These are phyloP conservation scores for Cudoniella acicularis DNA, from an alignment of 495 filamentous ascomycete species.

Conservation along the genomic window DNA sequence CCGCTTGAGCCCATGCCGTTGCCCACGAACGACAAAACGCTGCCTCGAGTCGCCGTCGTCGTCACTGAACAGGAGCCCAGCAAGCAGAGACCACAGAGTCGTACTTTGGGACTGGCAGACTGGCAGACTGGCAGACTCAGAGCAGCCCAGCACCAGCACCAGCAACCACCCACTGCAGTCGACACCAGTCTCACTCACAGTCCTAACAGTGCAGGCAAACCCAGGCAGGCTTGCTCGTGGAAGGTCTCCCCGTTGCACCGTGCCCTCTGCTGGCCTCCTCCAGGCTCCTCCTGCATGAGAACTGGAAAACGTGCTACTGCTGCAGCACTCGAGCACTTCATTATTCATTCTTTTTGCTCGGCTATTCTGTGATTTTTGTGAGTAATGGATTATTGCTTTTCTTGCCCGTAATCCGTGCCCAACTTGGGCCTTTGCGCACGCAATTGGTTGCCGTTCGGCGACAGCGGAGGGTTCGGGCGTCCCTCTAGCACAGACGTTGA, in stretches of 20 bases:
- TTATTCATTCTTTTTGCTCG: neutral
- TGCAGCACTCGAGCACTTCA: conserved; percentile 4
- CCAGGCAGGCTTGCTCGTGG: neutral
- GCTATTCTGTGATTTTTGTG: neutral
- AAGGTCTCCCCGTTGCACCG: neutral
- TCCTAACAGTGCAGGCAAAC: too few relatives aligned
- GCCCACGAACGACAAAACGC: too few relatives aligned
- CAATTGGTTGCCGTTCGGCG: neutral
- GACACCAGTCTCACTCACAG: neutral
- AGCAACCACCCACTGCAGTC: neutral
- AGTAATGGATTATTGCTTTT: neutral
- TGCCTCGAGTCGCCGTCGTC: too few relatives aligned
- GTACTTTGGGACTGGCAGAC: too few relatives aligned
- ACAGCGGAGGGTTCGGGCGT: neutral
- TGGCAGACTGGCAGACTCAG: too few relatives aligned
- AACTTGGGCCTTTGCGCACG: neutral
- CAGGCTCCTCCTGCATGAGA: conserved; percentile 1
- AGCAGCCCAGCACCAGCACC: too few relatives aligned
- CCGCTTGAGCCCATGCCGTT: conserved; percentile 20
- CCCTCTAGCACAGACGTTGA: conserved; percentile 19
- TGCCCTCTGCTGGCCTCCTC: neutral
- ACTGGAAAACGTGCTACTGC: neutral
- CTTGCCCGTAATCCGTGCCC: neutral
- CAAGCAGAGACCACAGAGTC: too few relatives aligned
- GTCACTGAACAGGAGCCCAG: too few relatives aligned